These are phyloP conservation scores for Eucalyptus cloeziana DNA, from an alignment of 345 rosid genomes.

Conservation along the genomic window DNA sequence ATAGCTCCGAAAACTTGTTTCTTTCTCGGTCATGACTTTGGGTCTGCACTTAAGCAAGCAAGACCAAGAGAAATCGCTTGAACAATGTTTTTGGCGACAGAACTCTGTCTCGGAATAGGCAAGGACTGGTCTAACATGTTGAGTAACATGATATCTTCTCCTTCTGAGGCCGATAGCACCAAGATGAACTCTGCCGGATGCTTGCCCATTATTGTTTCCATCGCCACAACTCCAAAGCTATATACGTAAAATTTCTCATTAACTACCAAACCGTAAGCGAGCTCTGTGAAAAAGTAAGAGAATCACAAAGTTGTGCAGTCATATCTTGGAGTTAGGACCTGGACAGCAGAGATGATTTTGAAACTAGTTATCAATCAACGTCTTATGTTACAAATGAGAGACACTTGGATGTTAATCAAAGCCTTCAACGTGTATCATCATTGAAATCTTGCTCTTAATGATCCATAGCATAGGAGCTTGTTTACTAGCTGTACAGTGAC, in stretches of 20 bases:
- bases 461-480: neutral
- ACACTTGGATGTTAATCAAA: neutral
- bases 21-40: neutral
- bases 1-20: neutral
- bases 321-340: neutral
- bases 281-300: neutral
- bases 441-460: neutral
- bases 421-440: neutral
- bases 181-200: conserved; percentile 3
- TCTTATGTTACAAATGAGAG: neutral
- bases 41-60: neutral
- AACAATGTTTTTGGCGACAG: neutral
- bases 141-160: neutral
- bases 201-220: neutral
- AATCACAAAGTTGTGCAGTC: neutral
- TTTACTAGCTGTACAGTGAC: neutral
- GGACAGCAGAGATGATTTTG: neutral
- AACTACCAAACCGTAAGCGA: conserved; percentile 2
- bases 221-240: conserved; percentile 2
- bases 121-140: neutral
- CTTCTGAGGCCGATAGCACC: neutral
- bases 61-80: neutral
- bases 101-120: neutral
- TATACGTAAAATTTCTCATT: conserved; percentile 1
- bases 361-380: neutral